Evolutionary conservation across 768 basidiomycete genomes (phyloP).

Genomic region (Leccinum truebloodii): DNA sequence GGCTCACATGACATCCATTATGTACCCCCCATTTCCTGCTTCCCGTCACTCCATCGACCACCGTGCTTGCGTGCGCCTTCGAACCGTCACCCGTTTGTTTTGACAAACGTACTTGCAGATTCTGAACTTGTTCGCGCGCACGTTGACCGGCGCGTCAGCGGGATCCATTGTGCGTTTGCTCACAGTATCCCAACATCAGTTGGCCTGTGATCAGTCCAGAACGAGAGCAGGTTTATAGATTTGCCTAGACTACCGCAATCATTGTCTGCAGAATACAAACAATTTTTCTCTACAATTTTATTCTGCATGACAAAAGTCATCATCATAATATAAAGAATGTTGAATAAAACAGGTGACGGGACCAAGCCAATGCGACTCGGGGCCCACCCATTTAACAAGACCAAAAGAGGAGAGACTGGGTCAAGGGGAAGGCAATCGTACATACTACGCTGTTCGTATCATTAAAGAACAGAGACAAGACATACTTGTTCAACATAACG

Average conservation of each 20-base stretch:
- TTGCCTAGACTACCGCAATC: neutral
- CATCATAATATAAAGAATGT: neutral
- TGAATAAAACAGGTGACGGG: conserved; percentile 2
- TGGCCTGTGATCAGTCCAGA: conserved; percentile 16
- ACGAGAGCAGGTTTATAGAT: neutral
- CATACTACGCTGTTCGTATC: conserved; percentile 34
- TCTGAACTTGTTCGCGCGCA: too few species aligned
- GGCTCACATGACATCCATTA: neutral
- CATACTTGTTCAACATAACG: conserved; percentile 18
- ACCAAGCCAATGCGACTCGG: neutral
- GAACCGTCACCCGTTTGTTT: too few species aligned
- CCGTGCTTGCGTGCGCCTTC: conserved; percentile 17
- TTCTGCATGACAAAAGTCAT: neutral
- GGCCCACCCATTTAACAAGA: conserved; percentile 10
- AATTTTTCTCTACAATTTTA: conserved; percentile 25
- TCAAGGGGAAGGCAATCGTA: conserved; percentile 22
- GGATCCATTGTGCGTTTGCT: neutral
- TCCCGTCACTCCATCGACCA: neutral
- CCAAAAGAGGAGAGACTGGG: conserved; percentile 3
- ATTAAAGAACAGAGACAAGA: conserved; percentile 20
- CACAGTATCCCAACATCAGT: conserved; percentile 37
- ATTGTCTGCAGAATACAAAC: conserved; percentile 28
- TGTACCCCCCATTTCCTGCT: neutral
- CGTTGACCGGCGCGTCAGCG: neutral
- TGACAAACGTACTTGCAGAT: too few species aligned